Conservation (phyloP, 257 asterid species). For the Voacanga thouarsii region DNA sequence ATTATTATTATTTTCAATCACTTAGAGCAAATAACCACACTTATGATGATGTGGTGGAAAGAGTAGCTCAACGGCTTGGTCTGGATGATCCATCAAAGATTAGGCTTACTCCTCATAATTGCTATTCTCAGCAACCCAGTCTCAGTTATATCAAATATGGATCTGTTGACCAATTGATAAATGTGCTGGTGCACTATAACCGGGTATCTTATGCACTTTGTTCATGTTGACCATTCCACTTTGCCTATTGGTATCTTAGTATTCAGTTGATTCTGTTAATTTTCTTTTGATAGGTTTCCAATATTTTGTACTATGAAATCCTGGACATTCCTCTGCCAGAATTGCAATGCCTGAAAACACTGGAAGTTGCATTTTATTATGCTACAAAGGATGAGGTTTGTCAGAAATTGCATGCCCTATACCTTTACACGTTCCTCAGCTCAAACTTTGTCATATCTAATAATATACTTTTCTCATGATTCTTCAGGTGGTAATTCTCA, state of each 20-base stretch:
- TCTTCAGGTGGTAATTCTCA: slow-evolving; percentile 73
- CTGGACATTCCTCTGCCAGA: slow-evolving; percentile 99
- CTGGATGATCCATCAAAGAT: slow-evolving; percentile 91
- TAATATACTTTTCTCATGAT: slow-evolving; percentile 5
- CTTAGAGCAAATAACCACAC: slow-evolving; percentile 84
- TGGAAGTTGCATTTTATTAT: slow-evolving; percentile 94
- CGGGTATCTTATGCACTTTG: slow-evolving; percentile 49
- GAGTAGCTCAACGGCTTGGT: slow-evolving; percentile 77
- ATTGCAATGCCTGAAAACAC: slow-evolving; percentile 84
- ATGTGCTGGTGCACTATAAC: slow-evolving; percentile 97
- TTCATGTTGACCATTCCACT: neutral
- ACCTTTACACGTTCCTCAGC: neutral
- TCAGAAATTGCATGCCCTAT: slow-evolving; percentile 11
- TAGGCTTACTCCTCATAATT: slow-evolving; percentile 96
- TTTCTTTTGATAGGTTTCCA: slow-evolving; percentile 60
- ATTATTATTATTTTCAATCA: slow-evolving; percentile 26
- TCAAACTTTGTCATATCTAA: neutral
- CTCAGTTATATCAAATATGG: slow-evolving; percentile 83
- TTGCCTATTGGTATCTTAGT: neutral
- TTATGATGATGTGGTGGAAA: slow-evolving; percentile 94
- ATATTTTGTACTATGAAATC: slow-evolving; percentile 90
- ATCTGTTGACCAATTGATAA: slow-evolving; percentile 78
- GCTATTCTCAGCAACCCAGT: slow-evolving; percentile 98
- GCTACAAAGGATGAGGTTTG: slow-evolving; percentile 92
- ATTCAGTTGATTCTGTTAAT: neutral